Conservation (phyloP, 2,329 filamentous ascomycete species). For the Cercospora citrullina region DNA sequence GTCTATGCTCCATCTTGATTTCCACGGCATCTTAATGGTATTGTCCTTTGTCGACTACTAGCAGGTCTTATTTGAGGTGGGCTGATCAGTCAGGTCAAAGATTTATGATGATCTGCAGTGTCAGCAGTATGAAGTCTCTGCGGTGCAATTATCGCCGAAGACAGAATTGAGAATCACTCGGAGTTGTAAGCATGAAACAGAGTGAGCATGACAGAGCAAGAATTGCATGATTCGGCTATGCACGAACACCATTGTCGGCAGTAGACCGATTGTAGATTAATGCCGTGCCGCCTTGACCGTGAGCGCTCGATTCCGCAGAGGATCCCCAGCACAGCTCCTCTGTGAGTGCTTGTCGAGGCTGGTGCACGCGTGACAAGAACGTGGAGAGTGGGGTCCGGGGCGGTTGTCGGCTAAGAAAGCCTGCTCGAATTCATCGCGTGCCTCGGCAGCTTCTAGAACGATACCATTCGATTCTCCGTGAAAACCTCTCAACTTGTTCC, state of each 20-base stretch:
- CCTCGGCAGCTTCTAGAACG: constrained; percentile 2
- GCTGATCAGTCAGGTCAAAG: not conserved
- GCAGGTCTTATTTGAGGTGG: not conserved
- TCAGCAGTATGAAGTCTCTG: not conserved
- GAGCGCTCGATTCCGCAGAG: not conserved
- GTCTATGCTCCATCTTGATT: constrained; percentile 51
- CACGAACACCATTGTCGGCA: not conserved
- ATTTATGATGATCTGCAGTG: not conserved
- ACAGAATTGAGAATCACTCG: not conserved
- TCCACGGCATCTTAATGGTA: constrained; percentile 50
- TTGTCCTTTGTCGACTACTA: not conserved
- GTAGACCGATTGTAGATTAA: not conserved
- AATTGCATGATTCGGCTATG: constrained; percentile 1
- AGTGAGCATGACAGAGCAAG: not conserved
- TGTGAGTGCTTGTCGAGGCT: not conserved
- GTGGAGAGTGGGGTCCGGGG: constrained; percentile 10
- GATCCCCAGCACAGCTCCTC: not conserved
- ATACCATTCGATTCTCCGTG: not conserved
- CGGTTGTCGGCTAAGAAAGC: not conserved
- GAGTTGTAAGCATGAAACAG: not conserved
- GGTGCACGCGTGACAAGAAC: not conserved
- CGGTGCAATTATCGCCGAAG: not conserved
- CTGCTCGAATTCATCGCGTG: not conserved
- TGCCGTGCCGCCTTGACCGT: constrained; percentile 1
- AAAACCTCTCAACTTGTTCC: not conserved